Evolutionary conservation across 148 eudicot species (phyloP).

Genomic region (Spergularia marina): DNA sequence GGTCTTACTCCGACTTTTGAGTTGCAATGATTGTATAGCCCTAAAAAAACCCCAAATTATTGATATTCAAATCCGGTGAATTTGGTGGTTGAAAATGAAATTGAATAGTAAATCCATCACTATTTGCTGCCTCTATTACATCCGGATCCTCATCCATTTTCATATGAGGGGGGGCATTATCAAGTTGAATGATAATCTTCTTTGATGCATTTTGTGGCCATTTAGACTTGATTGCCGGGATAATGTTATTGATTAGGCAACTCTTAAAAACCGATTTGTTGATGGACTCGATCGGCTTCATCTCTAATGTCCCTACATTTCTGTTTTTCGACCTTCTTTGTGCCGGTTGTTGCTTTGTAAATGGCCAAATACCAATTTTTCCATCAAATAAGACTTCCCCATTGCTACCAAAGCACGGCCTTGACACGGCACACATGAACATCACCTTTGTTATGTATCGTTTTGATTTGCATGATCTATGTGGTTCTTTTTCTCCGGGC

Average conservation of each 20-base stretch:
- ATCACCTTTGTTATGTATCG: neutral
- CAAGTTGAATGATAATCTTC: too few species aligned
- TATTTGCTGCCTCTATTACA: too few species aligned
- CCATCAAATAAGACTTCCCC: conserved; percentile 6
- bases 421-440: neutral
- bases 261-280: neutral
- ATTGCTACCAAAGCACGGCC: neutral
- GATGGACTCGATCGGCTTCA: neutral
- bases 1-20: too few species aligned
- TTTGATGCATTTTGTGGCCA: too few species aligned
- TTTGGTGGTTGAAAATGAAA: too few species aligned
- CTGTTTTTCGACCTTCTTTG: neutral
- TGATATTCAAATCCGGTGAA: too few species aligned
- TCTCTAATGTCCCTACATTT: neutral
- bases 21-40: too few species aligned
- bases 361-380: neutral
- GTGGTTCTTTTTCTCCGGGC: neutral
- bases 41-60: too few species aligned
- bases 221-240: too few species aligned
- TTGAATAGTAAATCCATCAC: too few species aligned
- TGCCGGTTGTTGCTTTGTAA: neutral
- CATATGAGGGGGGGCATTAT: too few species aligned
- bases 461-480: neutral
- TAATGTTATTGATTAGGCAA: neutral
- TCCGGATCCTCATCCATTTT: too few species aligned